Evolutionary conservation across 352 stramenopile genomes (phyloP), one percentile per base, ranked within the genome.

Genomic region (Pythium aquatile): DNA sequence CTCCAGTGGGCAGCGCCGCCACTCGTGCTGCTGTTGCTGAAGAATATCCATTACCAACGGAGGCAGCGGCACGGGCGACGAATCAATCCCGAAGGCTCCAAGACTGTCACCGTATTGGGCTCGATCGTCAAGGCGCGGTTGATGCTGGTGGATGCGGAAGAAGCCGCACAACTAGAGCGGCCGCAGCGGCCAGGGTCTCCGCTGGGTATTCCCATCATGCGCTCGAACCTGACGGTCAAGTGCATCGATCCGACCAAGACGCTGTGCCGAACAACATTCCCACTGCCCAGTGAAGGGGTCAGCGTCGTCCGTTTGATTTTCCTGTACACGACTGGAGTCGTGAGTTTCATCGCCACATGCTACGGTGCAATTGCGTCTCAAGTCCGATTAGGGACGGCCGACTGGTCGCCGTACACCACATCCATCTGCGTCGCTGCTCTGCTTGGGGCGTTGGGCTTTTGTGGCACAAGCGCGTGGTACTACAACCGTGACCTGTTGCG

Each of bases 1-100:
- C 32, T 79, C 1, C 58, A 69, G 28, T 74, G 60, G 61, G 75
- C 73, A 2, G 53, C 58, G 3, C 63, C 67, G 5, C 73, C 70
- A 13, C 64, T 79, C 2, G 26, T 61, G 24, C 32, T 77, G 13
- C 52, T 77, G 32, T 24, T 75, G 29, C 7, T 59, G 14, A 73
- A 68, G 40, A 58, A 17, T 7, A 13, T 71, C 0, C 70, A 65
- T 32, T 39, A 65, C 14, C 71, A 77, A 24, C 10, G 16, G 1
- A 56, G 4, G 10, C 30, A 29, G 1, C 39, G 24, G 47, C 8
- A 17, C 37, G 42, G 35, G 10, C 33, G 37, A 20, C 37, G 8
- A 35, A 48, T 33, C 30, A 51, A 17, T 20, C 32, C 8, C 17
- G 24, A 7, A 26, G 10, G 4, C 63, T 26, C 10, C 24, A 54